Evolutionary conservation across 768 basidiomycete genomes (phyloP).

Genomic region (Lyophyllum shimeji): DNA sequence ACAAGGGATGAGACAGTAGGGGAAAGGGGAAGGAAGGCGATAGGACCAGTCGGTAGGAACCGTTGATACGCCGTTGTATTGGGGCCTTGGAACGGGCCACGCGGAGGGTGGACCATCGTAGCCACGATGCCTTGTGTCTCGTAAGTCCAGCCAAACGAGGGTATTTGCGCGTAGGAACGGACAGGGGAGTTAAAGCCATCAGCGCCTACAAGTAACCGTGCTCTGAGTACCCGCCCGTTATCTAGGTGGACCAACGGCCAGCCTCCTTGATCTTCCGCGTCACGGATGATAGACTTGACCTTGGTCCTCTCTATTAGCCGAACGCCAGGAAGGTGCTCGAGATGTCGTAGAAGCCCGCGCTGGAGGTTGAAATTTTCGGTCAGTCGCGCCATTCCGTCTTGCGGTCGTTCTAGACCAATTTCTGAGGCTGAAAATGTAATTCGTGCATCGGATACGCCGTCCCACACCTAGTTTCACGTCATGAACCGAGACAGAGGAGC

Average conservation of each 20-base stretch:
- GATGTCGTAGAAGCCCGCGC: constrained; percentile 69
- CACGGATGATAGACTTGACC: constrained; percentile 68
- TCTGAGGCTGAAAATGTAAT: constrained; percentile 68
- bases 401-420: constrained; percentile 27
- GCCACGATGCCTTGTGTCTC: constrained; percentile 88
- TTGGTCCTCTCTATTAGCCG: constrained; percentile 70
- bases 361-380: constrained; percentile 95
- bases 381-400: constrained; percentile 70
- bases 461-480: constrained; percentile 70
- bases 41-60: constrained; percentile 92
- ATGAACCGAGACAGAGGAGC: background rate
- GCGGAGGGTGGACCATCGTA: constrained; percentile 74
- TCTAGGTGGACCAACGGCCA: constrained; percentile 85
- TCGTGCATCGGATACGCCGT: constrained; percentile 80
- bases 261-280: constrained; percentile 48
- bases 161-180: constrained; percentile 78
- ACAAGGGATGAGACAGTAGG: constrained; percentile 82
- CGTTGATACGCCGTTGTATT: constrained; percentile 90
- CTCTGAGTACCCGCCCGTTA: constrained; percentile 60
- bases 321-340: constrained; percentile 52
- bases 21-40: constrained; percentile 91
- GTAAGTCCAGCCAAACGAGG: constrained; percentile 91
- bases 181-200: constrained; percentile 97
- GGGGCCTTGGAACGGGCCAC: constrained; percentile 56
- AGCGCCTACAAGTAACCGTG: constrained; percentile 82